Percentiles rank a stretch among this genome's conserved stretches.
These are phyloP conservation scores for Cordyceps cateniannulata DNA, from an alignment of 2,329 filamentous ascomycete species.

Conservation along the genomic window DNA sequence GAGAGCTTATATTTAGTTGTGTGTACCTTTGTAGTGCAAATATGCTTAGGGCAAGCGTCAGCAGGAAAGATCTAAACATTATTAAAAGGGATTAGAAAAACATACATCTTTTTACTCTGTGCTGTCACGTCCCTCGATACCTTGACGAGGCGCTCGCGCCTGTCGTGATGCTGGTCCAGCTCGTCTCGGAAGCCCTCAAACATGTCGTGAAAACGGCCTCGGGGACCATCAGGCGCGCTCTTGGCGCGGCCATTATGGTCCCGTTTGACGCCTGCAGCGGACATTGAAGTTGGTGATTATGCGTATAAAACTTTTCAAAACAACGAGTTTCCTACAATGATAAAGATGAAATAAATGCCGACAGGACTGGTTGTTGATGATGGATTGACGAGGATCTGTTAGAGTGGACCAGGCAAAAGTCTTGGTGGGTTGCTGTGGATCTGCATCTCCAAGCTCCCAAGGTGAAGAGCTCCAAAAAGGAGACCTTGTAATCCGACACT, in stretches of 20 bases:
- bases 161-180: constrained; percentile 90
- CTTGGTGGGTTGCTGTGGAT: constrained; percentile 3
- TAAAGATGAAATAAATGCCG: background rate
- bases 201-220: constrained; percentile 57
- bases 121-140: constrained; percentile 88
- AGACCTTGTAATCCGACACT: background rate
- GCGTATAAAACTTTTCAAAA: background rate
- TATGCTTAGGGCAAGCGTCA: constrained; percentile 14
- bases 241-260: constrained; percentile 44
- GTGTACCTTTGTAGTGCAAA: constrained; percentile 30
- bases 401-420: constrained; percentile 1
- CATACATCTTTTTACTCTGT: constrained; percentile 92
- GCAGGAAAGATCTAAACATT: background rate
- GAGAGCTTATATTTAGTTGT: background rate
- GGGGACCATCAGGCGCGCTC: constrained; percentile 27
- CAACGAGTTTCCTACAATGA: background rate
- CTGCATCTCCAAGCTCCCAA: constrained; percentile 1
- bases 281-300: constrained; percentile 19
- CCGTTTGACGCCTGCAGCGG: constrained; percentile 44
- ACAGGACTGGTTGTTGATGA: background rate
- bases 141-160: constrained; percentile 84
- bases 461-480: background rate
- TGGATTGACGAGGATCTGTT: background rate
- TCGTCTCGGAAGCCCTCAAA: constrained; percentile 83
- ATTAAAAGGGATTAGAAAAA: constrained; percentile 34